Percentiles rank a stretch among this genome's conserved stretches.
Conservation (phyloP, 2,329 filamentous ascomycete genomes). For the Sarocladium kiliense region DNA sequence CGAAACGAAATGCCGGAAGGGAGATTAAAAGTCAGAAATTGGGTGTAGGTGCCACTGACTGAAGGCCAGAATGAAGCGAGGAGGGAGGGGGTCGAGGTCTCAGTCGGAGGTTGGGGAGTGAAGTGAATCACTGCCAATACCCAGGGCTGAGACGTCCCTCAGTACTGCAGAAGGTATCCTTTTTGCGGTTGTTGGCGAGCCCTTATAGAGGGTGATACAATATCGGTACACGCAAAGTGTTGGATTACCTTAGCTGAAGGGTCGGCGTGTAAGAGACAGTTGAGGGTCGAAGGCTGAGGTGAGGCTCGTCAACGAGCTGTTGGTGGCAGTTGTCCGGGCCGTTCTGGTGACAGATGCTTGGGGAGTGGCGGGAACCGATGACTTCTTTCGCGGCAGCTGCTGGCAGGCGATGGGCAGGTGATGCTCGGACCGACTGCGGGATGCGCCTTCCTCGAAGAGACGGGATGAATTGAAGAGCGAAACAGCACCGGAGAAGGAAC, state of each 20-base stretch:
- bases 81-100: background rate
- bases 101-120: background rate
- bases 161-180: background rate
- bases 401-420: background rate
- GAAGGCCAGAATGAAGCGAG: background rate
- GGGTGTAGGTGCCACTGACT: background rate
- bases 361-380: background rate
- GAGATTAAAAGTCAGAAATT: background rate
- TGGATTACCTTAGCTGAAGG: too few species aligned
- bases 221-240: too few species aligned
- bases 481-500: background rate
- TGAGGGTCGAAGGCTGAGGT: background rate
- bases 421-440: background rate
- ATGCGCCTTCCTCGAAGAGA: background rate
- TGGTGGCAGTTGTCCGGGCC: background rate
- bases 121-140: slow-evolving; percentile 7
- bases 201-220: background rate
- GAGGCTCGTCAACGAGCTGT: background rate
- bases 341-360: background rate
- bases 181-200: background rate
- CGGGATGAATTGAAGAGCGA: background rate
- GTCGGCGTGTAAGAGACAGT: background rate
- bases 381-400: background rate
- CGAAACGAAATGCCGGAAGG: background rate
- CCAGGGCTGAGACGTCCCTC: background rate